Evolutionary conservation across 2,329 filamentous ascomycete genomes (phyloP).

Genomic region (Pseudonectria foliicola): DNA sequence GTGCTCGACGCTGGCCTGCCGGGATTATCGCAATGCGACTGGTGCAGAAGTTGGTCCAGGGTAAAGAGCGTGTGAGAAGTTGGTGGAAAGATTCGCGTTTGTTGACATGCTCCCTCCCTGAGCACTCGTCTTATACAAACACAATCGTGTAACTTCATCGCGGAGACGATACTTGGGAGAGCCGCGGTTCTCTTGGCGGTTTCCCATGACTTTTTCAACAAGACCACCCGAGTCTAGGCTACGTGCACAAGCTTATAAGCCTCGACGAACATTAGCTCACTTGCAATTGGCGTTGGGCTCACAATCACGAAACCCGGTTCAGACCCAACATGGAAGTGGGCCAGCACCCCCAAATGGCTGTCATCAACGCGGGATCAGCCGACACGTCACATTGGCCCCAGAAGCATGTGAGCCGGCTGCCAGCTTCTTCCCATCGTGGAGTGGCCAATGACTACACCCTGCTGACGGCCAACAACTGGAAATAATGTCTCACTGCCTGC

Average conservation of each 20-base stretch:
- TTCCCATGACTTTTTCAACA: too few species aligned
- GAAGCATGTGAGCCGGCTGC: conserved; percentile 5
- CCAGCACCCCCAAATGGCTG: not conserved
- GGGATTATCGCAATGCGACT: conserved; percentile 11
- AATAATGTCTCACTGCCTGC: too few species aligned
- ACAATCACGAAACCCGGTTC: not conserved
- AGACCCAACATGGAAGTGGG: not conserved
- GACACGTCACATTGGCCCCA: conserved; percentile 18
- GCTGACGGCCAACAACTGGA: too few species aligned
- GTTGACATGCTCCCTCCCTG: conserved; percentile 13
- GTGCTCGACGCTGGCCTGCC: conserved; percentile 2
- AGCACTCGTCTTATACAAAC: conserved; percentile 19
- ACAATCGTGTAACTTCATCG: conserved; percentile 16
- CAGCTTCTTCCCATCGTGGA: conserved; percentile 4
- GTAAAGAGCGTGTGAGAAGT: too few species aligned
- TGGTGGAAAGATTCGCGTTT: conserved; percentile 12
- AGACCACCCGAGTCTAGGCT: too few species aligned
- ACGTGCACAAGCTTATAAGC: too few species aligned
- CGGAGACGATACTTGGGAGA: conserved; percentile 20
- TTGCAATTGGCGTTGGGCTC: not conserved
- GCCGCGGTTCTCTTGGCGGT: conserved; percentile 19
- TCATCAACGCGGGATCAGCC: conserved; percentile 14
- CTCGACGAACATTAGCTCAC: too few species aligned
- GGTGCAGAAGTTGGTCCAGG: too few species aligned
- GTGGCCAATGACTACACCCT: conserved; percentile 9